Conservation (phyloP, 768 basidiomycete genomes). For the Termitomyces sp. region DNA sequence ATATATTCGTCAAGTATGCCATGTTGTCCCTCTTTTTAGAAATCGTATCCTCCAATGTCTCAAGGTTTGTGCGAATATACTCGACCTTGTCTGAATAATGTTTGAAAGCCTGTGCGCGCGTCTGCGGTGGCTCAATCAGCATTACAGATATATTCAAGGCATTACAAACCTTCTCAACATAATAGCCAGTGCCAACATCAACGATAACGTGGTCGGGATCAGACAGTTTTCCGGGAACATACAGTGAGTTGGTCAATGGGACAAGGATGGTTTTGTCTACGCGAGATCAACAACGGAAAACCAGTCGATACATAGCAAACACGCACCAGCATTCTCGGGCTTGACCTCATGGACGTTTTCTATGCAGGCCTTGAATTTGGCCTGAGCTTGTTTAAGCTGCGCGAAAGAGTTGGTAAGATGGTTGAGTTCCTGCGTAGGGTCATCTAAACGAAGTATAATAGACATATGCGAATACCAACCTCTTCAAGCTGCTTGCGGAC, state of each 20-base stretch:
- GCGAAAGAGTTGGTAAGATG: conserved; percentile 90
- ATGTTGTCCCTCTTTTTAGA: conserved; percentile 89
- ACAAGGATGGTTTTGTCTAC: conserved; percentile 86
- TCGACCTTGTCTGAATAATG: conserved; percentile 81
- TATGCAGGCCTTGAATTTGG: conserved; percentile 85
- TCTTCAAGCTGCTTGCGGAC: conserved; percentile 92
- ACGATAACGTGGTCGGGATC: conserved; percentile 87
- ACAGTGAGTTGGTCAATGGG: conserved; percentile 91
- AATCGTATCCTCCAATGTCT: conserved; percentile 84
- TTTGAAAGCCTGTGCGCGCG: conserved; percentile 70
- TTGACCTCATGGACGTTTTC: conserved; percentile 76
- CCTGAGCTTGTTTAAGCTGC: conserved; percentile 89
- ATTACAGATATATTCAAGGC: neutral
- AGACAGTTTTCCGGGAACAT: conserved; percentile 86
- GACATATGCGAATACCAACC: conserved; percentile 33
- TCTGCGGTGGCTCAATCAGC: conserved; percentile 39
- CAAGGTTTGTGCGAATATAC: conserved; percentile 79
- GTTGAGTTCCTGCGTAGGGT: conserved; percentile 68
- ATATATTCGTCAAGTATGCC: conserved; percentile 63
- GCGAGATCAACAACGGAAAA: neutral
- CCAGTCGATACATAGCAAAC: neutral
- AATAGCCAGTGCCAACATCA: conserved; percentile 96
- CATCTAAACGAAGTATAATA: neutral
- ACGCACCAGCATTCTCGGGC: conserved; percentile 56
- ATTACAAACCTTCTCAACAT: conserved; percentile 78